Evolutionary conservation across 345 rosid genomes (phyloP), one percentile per base, ranked within the genome.

Genomic region (Combretum micranthum): DNA sequence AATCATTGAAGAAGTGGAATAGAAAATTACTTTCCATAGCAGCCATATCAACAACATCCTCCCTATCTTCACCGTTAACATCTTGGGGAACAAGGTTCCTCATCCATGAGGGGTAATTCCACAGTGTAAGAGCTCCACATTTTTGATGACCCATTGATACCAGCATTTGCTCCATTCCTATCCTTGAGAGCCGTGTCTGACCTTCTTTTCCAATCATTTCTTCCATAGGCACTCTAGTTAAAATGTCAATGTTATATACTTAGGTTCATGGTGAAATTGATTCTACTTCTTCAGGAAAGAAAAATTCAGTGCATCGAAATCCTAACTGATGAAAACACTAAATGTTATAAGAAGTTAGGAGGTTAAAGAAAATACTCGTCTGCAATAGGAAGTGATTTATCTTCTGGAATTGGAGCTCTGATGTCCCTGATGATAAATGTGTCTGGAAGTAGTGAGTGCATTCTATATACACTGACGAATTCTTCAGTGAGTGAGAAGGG

Each of bases 101-200:
- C 86, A 81, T 75, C 96, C 96, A 85, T 25, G 78, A 72, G 6
- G 86, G 93, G 62, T 81, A 88, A 64, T 85, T 88, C 92, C 93
- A 83, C 42, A 88, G 61, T 18, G 80, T 70, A 42, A 83, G 47
- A 18, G 86, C 86, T 25, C 93, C 96, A 69, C 82, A 69, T 21
- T 81, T 65, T 49, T 88, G 90, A 62, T 81, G 82, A 48, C 93
- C 96, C 84, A 81, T 73, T 25, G 96, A 88, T 16, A 88, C 78
- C 19, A 85, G 48, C 72, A 85, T 73, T 62, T 80, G 73, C 76
- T 85, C 83, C 57, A 81, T 76, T 56, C 88, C 86, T 2, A 85
- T 62, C 67, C 59, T 62, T 2, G 86, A 77, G 16, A 77, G 54
- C 17, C 66, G 67, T 64, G 20, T 66, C 20, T 75, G 80, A 13